Base-by-base conservation (phyloP, 2,329 filamentous ascomycete species). In the Fusarium sp. region DNA sequence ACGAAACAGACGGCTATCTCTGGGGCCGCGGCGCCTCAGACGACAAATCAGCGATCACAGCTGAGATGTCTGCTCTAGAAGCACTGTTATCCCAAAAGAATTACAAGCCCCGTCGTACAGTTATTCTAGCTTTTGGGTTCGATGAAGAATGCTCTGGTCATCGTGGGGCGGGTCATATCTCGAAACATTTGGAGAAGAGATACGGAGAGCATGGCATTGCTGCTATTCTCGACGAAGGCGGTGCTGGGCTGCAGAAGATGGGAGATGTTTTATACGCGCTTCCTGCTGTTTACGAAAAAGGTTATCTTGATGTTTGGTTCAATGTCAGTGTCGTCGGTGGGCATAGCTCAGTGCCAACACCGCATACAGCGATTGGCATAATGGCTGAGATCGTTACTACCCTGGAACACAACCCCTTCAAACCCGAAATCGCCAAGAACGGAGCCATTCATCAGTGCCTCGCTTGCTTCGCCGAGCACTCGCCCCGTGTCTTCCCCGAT, bases 361-460 rank as follows among this genome's bases (percentile, higher is more conserved):
- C 88, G 3, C 90, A 93, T 80, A 93, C 90, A 0, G 89, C 89
- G 20, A 92, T 93, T 64, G 91, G 91, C 7, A 90, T 93, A 69
- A 85, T 92, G 70, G 85, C 89, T 17, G 90, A 93, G 75, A 86
- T 93, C 48, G 86, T 93, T 66, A 85, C 86, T n/a, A 79, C 85
- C 26, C 87, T 94, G 12, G 91, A 93, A 78, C 80, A 83, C 2
- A 82, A 88, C 52, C 84, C 88, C 1, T 92, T 89, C 79, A 80
- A 83, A 5, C 86, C 89, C 0, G 5, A 65, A 5, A 68, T 83
- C 20, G 82, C 84, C 15, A 80, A 85, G 9, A 80, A 85, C 18
- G 88, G 89, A 56, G 89, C 90, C 0, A 85, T 89, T 26, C 84
- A 90, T 66, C 81, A 85, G 41, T 83, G 87, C 63, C 81, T 92